Evolutionary conservation across 73 alveolate genomes (phyloP), one percentile per base, ranked within the genome.

Genomic region (Paraurostyla sp.): DNA sequence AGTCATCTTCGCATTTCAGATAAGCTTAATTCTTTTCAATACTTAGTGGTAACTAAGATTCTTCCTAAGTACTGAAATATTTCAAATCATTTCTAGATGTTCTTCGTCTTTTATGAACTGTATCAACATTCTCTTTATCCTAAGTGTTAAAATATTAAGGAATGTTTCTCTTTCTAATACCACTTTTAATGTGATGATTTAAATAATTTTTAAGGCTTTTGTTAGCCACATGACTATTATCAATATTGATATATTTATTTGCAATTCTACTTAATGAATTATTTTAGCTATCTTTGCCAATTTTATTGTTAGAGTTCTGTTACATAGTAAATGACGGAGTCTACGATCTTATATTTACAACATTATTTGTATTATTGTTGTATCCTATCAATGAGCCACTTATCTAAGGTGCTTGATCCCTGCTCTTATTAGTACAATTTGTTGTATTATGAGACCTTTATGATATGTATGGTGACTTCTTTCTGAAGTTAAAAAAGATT

Each of bases 401-500:
- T 30, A 45, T 60, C 32, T 60, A 69, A 13, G 84, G 35, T 38
- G 29, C 6, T 35, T 15, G 29, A 6, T 35, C 41, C 4, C 50
- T 29, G 9, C 78, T 11, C 3, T 60, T 29, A n/a, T 7, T 33
- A 38, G 84, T 36, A 3, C 63, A 63, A 20, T 30, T 7, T 25
- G 11, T 15, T 41, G 15, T 22, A 69, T 69, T 23, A 20, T 43
- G 1, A 46, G 43, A 25, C 15, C 75, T 43, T 33, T 75, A 48
- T 11, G 73, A 11, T 18, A 16, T 48, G 25, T 43, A 49, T 6
- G 87, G 87, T 2, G 51, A 46, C 35, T 25, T 32, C 32, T 50
- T 75, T 75, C 87, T 75, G 25, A n/a, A 18, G 20, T 50, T 75
- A 23, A 75, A 49, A 11, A 75, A 75, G 23, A 75, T 46, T 48